Conservation (phyloP, 306 rosid genomes). For the Leucaena leucocephala region DNA sequence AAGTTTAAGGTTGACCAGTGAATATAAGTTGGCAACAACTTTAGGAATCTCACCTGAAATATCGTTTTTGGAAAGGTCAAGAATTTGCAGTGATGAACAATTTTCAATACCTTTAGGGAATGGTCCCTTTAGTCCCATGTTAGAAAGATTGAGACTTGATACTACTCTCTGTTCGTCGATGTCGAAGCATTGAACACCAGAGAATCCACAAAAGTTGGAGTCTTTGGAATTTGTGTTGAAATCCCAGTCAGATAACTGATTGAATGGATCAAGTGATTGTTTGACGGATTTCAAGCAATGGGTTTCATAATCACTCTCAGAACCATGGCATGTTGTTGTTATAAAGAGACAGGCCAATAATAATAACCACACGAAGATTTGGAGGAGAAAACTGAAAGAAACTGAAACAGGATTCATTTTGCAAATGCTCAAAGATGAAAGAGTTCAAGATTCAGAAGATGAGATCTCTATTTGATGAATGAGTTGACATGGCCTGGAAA, state of each 20-base stretch:
- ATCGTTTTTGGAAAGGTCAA: conserved; percentile 35
- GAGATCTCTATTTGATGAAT: not conserved
- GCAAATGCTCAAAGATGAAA: conserved; percentile 4
- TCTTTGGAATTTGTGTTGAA: conserved; percentile 16
- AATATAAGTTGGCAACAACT: conserved; percentile 20
- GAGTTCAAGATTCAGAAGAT: not conserved
- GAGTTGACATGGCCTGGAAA: no score
- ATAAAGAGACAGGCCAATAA: conserved; percentile 24
- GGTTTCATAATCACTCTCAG: conserved; percentile 21
- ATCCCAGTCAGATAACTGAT: conserved; percentile 25
- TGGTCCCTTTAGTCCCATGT: conserved; percentile 39
- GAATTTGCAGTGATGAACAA: conserved; percentile 20
- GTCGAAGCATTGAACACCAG: conserved; percentile 42
- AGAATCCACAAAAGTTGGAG: not conserved
- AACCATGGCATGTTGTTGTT: not conserved
- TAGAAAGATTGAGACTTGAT: not conserved
- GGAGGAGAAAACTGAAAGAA: not conserved
- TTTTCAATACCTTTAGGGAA: conserved; percentile 33
- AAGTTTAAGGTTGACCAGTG: conserved; percentile 35
- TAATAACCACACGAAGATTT: not conserved
- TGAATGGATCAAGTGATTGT: conserved; percentile 30
- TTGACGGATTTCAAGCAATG: conserved; percentile 39
- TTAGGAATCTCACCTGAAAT: conserved; percentile 43
- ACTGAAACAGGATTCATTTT: conserved; percentile 15
- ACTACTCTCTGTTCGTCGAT: conserved; percentile 16